phyloP scores from a whole-genome alignment of 352 stramenopile genomes.

The Globisporangium spinosum region DNA sequence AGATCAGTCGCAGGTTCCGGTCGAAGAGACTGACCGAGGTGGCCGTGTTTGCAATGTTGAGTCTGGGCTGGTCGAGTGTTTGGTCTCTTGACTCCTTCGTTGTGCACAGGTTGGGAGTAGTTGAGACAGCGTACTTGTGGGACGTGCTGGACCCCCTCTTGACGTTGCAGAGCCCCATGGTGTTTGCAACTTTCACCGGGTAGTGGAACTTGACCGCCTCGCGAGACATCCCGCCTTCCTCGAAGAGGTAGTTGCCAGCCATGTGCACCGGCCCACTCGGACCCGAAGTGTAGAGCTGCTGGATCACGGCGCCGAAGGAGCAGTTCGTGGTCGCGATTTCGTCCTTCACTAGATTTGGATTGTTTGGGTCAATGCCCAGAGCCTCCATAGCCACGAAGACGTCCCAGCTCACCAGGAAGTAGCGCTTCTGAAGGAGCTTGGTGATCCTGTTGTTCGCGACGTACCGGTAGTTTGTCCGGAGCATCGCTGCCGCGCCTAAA shows the following conservation, averaged over 20 bases:
- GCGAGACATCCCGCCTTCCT: constrained; percentile 21
- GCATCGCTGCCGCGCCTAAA: constrained; percentile 23
- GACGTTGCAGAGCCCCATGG: constrained; percentile 23
- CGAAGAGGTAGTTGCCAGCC: constrained; percentile 35
- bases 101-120: constrained; percentile 13
- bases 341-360: constrained; percentile 16
- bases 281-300: constrained; percentile 30
- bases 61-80: too few relatives aligned
- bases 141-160: background rate
- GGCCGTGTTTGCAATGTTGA: constrained; percentile 13
- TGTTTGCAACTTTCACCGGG: constrained; percentile 17
- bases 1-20: constrained; percentile 15
- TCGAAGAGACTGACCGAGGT: constrained; percentile 26
- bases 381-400: constrained; percentile 18
- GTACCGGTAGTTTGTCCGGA: constrained; percentile 36
- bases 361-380: constrained; percentile 26
- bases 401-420: constrained; percentile 27
- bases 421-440: constrained; percentile 34
- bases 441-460: constrained; percentile 44
- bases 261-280: constrained; percentile 26
- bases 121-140: constrained; percentile 10
- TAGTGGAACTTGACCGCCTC: constrained; percentile 28
- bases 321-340: constrained; percentile 19
- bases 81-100: constrained; percentile 31
- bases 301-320: constrained; percentile 25